Conservation (phyloP, 2,329 filamentous ascomycete genomes). For the Fonsecaea multimorphosa region DNA sequence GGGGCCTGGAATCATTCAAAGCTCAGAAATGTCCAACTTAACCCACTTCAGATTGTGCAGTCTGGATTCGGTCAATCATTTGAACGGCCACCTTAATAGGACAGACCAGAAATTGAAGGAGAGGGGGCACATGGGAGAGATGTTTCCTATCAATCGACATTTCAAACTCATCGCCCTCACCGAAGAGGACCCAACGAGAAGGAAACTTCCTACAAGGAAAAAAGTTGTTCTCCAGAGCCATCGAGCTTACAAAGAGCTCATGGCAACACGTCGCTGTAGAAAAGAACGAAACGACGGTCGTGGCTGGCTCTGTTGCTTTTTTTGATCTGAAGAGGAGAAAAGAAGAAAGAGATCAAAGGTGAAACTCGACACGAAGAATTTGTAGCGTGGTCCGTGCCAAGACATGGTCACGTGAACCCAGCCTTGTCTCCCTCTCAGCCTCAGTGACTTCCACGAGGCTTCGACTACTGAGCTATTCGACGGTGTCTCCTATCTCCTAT, state of each 20-base stretch:
- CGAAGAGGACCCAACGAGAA: slow-evolving; percentile 72
- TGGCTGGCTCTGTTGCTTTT: slow-evolving; percentile 58
- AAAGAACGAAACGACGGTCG: slow-evolving; percentile 66
- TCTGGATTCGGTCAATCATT: slow-evolving; percentile 2
- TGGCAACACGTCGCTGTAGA: slow-evolving; percentile 72
- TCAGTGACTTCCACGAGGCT: background rate
- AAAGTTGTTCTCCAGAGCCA: slow-evolving; percentile 68
- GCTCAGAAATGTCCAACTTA: slow-evolving; percentile 8
- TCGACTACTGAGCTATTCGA: background rate
- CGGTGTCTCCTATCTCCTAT: background rate
- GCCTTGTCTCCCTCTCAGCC: background rate
- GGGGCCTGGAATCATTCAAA: slow-evolving; percentile 15
- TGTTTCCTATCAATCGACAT: slow-evolving; percentile 75
- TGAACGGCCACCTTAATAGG: background rate
- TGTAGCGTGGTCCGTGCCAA: slow-evolving; percentile 19
- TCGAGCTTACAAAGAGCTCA: slow-evolving; percentile 58
- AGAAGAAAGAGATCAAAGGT: slow-evolving; percentile 25
- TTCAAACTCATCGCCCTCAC: slow-evolving; percentile 72
- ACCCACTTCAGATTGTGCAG: background rate
- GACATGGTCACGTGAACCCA: slow-evolving; percentile 3
- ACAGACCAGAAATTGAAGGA: background rate
- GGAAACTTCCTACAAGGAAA: slow-evolving; percentile 71
- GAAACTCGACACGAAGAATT: slow-evolving; percentile 18
- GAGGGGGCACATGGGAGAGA: slow-evolving; percentile 10
- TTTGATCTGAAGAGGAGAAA: slow-evolving; percentile 39